Conservation (phyloP, 805 yeast species). For the Saccharomycopsis fermentans region DNA sequence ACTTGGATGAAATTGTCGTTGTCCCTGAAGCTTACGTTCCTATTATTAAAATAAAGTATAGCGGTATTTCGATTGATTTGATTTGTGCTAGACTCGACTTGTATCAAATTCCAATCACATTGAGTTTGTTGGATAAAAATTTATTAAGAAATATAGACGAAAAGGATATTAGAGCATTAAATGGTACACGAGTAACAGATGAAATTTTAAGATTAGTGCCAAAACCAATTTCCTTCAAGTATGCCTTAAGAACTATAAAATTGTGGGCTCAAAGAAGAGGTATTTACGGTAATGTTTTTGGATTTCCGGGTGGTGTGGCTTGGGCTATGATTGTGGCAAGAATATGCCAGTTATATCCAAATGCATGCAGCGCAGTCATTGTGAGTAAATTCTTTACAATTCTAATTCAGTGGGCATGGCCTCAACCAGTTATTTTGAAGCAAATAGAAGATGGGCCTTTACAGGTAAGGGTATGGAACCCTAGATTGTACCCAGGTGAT, state of each 20-base stretch:
- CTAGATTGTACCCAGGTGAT: conserved; percentile 80
- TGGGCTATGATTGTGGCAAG: conserved; percentile 99
- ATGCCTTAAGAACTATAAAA: conserved; percentile 85
- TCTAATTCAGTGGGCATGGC: conserved; percentile 91
- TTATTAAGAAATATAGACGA: conserved; percentile 82
- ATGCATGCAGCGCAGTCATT: conserved; percentile 86
- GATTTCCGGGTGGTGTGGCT: conserved; percentile 99
- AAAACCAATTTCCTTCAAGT: conserved; percentile 83
- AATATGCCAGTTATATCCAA: conserved; percentile 92
- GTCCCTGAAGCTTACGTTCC: conserved; percentile 99
- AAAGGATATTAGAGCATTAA: conserved; percentile 76
- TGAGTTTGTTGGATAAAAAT: conserved; percentile 78
- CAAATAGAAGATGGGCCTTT: conserved; percentile 95
- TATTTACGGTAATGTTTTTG: conserved; percentile 87
- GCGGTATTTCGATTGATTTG: conserved; percentile 89
- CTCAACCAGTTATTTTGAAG: conserved; percentile 89
- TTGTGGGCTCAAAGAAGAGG: conserved; percentile 97
- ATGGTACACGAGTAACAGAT: conserved; percentile 96
- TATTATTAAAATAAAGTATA: conserved; percentile 77
- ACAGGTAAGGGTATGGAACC: conserved; percentile 96
- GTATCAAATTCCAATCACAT: conserved; percentile 67
- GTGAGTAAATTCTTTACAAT: conserved; percentile 85
- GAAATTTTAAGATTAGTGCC: conserved; percentile 86
- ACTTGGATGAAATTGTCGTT: conserved; percentile 80
- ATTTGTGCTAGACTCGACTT: conserved; percentile 76